These are phyloP conservation scores for Gloeostereum incarnatum DNA, from an alignment of 768 basidiomycete genomes.

Conservation along the genomic window DNA sequence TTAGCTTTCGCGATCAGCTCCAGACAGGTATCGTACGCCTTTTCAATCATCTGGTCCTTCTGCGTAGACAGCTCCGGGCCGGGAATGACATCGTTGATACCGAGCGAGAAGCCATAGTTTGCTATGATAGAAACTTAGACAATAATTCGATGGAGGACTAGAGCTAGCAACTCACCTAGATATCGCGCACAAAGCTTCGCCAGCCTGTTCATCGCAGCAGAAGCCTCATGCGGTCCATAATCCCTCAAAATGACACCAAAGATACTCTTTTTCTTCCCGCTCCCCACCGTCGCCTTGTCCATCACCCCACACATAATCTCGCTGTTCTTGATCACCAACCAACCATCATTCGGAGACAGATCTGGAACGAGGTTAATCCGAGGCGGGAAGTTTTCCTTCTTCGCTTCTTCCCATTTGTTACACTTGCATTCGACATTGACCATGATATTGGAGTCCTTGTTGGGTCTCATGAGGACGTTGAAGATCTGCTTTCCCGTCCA, in stretches of 20 bases:
- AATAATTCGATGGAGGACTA: not conserved
- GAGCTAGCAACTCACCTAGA: constrained; percentile 49
- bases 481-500: constrained; percentile 99
- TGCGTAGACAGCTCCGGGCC: constrained; percentile 70
- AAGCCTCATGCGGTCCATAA: constrained; percentile 92
- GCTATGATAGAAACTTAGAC: constrained; percentile 41
- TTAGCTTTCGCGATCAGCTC: constrained; percentile 85
- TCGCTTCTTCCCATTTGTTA: constrained; percentile 77
- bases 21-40: constrained; percentile 82
- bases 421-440: constrained; percentile 98
- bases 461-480: constrained; percentile 93
- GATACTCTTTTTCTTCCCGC: constrained; percentile 98
- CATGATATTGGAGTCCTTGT: constrained; percentile 67
- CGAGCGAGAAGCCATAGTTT: constrained; percentile 95
- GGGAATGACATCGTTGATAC: constrained; percentile 98
- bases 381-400: constrained; percentile 46
- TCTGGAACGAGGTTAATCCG: constrained; percentile 64
- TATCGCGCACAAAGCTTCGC: constrained; percentile 95
- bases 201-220: constrained; percentile 89
- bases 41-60: constrained; percentile 82
- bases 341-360: constrained; percentile 94
- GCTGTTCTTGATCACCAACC: constrained; percentile 93
- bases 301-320: constrained; percentile 99
- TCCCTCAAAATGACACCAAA: constrained; percentile 97
- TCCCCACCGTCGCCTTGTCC: constrained; percentile 97